A percentile compares a stretch with the other conserved stretches of the same genome.
phyloP scores from a whole-genome alignment of 352 stramenopile species.

The Globisporangium mamillatum region DNA sequence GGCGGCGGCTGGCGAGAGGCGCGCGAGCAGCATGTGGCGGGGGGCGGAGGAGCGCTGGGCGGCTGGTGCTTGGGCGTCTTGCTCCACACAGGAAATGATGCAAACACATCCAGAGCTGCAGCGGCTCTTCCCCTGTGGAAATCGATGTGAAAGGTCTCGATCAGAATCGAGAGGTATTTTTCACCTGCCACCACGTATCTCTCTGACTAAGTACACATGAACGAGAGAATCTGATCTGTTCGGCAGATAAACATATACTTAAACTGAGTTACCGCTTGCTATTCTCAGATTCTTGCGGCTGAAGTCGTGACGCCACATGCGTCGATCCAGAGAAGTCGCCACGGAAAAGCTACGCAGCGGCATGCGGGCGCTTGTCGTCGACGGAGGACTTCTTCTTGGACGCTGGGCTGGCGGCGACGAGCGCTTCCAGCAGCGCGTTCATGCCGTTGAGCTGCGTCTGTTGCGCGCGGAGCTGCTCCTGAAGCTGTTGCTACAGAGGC shows the following conservation, averaged over 20 bases:
- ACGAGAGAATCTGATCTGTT: too few relatives aligned
- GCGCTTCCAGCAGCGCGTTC: constrained; percentile 29
- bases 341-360: constrained; percentile 1
- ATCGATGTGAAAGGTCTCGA: background rate
- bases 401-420: background rate
- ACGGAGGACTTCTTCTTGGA: background rate
- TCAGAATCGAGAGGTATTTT: constrained; percentile 1
- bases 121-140: background rate
- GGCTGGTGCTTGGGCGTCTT: constrained; percentile 15
- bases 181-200: background rate
- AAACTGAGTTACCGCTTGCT: background rate
- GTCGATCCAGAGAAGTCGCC: background rate
- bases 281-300: constrained; percentile 8
- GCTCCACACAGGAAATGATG: constrained; percentile 13
- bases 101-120: constrained; percentile 3
- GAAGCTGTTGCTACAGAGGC: constrained; percentile 29
- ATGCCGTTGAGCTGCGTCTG: constrained; percentile 40
- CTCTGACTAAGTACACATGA: constrained; percentile 1
- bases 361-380: background rate
- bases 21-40: constrained; percentile 47
- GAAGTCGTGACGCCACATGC: background rate
- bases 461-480: constrained; percentile 33
- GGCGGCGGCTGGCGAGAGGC: constrained; percentile 21
- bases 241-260: background rate
- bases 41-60: background rate